Percentiles rank a stretch among this genome's conserved stretches.
Evolutionary conservation across 169 alveolate genomes (phyloP).

Genomic region (Theileria orientalis): DNA sequence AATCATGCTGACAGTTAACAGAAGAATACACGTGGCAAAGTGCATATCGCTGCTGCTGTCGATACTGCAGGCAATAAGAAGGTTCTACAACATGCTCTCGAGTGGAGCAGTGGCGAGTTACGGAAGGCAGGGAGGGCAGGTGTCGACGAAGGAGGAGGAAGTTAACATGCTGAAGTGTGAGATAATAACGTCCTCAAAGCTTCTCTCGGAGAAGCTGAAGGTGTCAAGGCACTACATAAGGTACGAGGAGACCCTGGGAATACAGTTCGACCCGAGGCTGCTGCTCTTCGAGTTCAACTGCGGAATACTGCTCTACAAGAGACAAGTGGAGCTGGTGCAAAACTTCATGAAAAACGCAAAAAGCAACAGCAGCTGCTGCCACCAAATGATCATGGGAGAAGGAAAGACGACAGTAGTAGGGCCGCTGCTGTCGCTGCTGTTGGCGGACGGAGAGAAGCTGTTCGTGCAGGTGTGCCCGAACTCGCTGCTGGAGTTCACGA

Average conservation of each 20-base stretch:
- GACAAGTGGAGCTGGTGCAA: conserved; percentile 84
- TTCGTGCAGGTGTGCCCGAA: conserved; percentile 80
- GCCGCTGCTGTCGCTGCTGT: conserved; percentile 79
- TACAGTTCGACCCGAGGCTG: conserved; percentile 82
- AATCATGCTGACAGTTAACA: conserved; percentile 59
- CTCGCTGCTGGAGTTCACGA: conserved; percentile 84
- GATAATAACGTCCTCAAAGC: conserved; percentile 32
- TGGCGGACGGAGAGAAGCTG: conserved; percentile 77
- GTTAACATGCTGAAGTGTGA: conserved; percentile 36
- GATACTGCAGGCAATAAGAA: conserved; percentile 43
- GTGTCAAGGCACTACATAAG: conserved; percentile 53
- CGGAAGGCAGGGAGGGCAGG: conserved; percentile 3
- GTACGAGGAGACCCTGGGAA: conserved; percentile 6
- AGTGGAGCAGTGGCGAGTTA: background rate
- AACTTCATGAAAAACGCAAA: conserved; percentile 70
- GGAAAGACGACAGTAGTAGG: conserved; percentile 90
- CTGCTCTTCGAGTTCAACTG: conserved; percentile 87
- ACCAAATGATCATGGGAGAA: conserved; percentile 93
- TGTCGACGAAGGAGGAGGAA: conserved; percentile 14
- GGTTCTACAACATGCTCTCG: conserved; percentile 15
- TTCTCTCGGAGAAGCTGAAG: conserved; percentile 31
- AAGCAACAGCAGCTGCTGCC: conserved; percentile 81
- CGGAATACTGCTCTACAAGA: conserved; percentile 80
- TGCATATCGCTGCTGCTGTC: conserved; percentile 51
- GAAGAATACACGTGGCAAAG: conserved; percentile 53